Evolutionary conservation across 176 grass and related monocot genomes (phyloP).

Genomic region (Chloris gayana): DNA sequence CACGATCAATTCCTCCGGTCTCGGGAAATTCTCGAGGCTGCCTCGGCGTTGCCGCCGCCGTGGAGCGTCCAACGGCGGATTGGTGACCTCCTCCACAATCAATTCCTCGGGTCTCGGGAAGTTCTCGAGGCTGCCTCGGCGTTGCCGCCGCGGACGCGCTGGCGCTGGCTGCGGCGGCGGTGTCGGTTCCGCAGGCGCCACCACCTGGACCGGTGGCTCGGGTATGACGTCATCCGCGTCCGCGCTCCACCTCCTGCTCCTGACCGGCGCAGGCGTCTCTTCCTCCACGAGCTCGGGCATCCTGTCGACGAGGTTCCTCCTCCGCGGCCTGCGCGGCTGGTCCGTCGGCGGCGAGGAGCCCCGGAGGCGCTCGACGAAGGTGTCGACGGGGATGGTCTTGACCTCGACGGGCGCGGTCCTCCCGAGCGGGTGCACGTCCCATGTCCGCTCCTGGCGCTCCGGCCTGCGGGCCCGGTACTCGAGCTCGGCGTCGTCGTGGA

Average conservation of each 20-base stretch:
- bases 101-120: slow-evolving; percentile 42
- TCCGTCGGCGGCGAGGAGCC: too few relatives aligned
- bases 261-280: slow-evolving; percentile 22
- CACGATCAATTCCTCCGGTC: slow-evolving; percentile 39
- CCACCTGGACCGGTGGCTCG: slow-evolving; percentile 18
- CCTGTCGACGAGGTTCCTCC: slow-evolving; percentile 39
- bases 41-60: slow-evolving; percentile 38
- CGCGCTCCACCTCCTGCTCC: slow-evolving; percentile 57
- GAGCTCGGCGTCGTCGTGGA: slow-evolving; percentile 72
- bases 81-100: slow-evolving; percentile 43
- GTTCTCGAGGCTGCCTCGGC: slow-evolving; percentile 50
- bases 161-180: slow-evolving; percentile 13
- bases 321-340: slow-evolving; percentile 44
- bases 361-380: slow-evolving; percentile 46
- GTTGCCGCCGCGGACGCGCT: background rate
- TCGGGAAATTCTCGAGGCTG: slow-evolving; percentile 53
- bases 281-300: slow-evolving; percentile 46
- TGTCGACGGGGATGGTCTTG: slow-evolving; percentile 70
- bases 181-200: background rate
- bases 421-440: slow-evolving; percentile 37
- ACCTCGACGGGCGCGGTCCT: slow-evolving; percentile 34
- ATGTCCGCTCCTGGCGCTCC: slow-evolving; percentile 49
- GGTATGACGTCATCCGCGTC: slow-evolving; percentile 10
- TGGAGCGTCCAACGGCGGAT: background rate
- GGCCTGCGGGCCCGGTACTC: slow-evolving; percentile 45